phyloP scores from a whole-genome alignment of 2,329 filamentous ascomycete species.

The Paecilomyces fulvus region DNA sequence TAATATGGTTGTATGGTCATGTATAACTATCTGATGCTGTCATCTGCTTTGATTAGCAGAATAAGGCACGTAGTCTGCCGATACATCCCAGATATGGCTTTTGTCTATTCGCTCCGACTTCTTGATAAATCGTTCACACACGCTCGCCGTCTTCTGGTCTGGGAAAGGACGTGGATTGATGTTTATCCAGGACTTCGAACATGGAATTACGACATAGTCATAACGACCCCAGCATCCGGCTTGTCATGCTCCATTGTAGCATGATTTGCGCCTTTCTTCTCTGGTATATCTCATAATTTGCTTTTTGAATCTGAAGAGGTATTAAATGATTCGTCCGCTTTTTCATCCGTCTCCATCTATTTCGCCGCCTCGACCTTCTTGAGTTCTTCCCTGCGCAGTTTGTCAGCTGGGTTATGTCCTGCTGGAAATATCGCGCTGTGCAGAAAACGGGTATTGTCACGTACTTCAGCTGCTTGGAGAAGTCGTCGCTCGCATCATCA shows the following conservation, averaged over 20 bases:
- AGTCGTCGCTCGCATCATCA: conserved; percentile 93
- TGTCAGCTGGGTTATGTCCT: not conserved
- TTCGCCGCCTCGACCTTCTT: conserved; percentile 84
- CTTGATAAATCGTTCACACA: not conserved
- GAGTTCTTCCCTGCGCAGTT: conserved; percentile 55
- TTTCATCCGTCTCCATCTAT: conserved; percentile 40
- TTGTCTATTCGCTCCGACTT: not conserved
- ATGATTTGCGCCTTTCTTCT: not conserved
- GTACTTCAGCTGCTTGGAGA: conserved; percentile 87
- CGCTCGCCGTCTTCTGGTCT: not conserved
- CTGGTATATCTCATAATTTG: not conserved
- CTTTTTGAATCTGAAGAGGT: not conserved
- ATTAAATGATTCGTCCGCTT: conserved; percentile 1
- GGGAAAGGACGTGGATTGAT: not conserved
- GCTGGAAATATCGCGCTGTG: not conserved
- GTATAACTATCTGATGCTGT: not conserved
- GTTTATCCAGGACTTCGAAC: not conserved
- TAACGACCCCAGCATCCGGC: not conserved
- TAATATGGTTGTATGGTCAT: not conserved
- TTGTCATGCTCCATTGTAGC: not conserved
- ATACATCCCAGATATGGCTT: not conserved
- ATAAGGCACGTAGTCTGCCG: not conserved
- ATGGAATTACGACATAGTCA: not conserved
- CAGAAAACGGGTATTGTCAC: conserved; percentile 26
- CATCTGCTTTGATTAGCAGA: not conserved